Evolutionary conservation across 306 rosid species (phyloP), one percentile per base, ranked within the genome.

Genomic region (Rosa lucieae): DNA sequence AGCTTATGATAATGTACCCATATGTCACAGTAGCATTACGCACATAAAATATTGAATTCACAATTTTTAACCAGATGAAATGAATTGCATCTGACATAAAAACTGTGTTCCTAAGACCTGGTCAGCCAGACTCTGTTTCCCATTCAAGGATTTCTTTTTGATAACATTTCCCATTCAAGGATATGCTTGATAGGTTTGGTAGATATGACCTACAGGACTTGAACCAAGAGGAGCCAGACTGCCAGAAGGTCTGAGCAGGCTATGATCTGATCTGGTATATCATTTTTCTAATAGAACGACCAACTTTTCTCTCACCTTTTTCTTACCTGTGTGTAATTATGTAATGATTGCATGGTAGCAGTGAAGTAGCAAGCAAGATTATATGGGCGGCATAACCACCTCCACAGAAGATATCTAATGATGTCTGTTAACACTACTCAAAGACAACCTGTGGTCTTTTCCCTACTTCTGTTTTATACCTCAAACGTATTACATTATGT

Each of bases 381-480:
- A 76, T 3, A 61, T 10, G 79, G 72, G 79, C 37, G 14, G 71
- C 72, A 17, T 20, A 75, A 61, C 79, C 32, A 29, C 78, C 71
- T 61, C 46, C 71, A 35, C n/a, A 17, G 10, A 73, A 73, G 77
- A 37, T 61, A 72, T 49, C 61, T 39, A 66, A 23, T 4, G 11
- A 35, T 65, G 69, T 6, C 46, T 6, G 35, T 35, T 39, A 35
- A 37, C 70, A 65, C 21, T 3, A 32, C 11, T 17, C 21, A 56
- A 17, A 29, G 62, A 29, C 51, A 70, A 23, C n/a, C 49, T 3
- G 23, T 40, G 17, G 26, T 20, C 15, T 42, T 35, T 67, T 40
- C 29, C 48, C 1, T 44, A 21, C 21, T 58, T 9, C 52, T 48
- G 15, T 48, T 48, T 47, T 48, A 13, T 48, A 48, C 52, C 51